Conservation (phyloP, 345 rosid species). For the Populus nigra region DNA sequence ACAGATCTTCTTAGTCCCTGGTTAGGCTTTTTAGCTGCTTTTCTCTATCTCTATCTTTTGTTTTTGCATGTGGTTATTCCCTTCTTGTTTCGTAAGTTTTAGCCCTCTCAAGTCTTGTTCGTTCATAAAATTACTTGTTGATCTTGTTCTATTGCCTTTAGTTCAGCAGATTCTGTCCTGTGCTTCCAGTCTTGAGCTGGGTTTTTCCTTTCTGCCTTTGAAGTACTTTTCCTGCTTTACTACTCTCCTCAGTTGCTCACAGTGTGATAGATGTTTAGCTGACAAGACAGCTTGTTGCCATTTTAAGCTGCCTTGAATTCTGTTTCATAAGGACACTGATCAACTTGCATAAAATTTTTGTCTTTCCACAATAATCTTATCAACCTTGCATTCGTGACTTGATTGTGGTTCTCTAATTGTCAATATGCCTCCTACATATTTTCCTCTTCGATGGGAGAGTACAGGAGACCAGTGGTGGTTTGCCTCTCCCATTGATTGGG, state of each 20-base stretch:
- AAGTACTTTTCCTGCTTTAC: background rate
- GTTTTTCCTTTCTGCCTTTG: background rate
- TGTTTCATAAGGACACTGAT: background rate
- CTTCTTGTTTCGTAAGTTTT: background rate
- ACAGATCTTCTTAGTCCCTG: background rate
- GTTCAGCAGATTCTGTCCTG: background rate
- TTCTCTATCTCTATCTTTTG: background rate
- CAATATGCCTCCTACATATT: slow-evolving; percentile 61
- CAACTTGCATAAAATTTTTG: background rate
- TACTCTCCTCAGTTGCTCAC: background rate
- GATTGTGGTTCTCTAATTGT: background rate
- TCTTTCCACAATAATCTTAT: background rate
- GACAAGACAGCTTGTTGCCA: background rate
- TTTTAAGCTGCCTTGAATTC: background rate
- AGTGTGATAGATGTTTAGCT: too few relatives aligned
- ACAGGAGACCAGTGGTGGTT: slow-evolving; percentile 99
- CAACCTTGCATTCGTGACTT: background rate
- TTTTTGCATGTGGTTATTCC: background rate
- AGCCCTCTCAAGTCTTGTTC: slow-evolving; percentile 11
- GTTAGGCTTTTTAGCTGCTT: slow-evolving; percentile 2
- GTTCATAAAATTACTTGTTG: background rate
- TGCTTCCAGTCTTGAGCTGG: background rate
- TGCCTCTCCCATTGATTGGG: slow-evolving; percentile 91
- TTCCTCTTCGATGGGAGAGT: slow-evolving; percentile 94
- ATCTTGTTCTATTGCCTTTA: background rate